phyloP scores from a whole-genome alignment of 2,329 filamentous ascomycete species.

The Blastomyces silverae region DNA sequence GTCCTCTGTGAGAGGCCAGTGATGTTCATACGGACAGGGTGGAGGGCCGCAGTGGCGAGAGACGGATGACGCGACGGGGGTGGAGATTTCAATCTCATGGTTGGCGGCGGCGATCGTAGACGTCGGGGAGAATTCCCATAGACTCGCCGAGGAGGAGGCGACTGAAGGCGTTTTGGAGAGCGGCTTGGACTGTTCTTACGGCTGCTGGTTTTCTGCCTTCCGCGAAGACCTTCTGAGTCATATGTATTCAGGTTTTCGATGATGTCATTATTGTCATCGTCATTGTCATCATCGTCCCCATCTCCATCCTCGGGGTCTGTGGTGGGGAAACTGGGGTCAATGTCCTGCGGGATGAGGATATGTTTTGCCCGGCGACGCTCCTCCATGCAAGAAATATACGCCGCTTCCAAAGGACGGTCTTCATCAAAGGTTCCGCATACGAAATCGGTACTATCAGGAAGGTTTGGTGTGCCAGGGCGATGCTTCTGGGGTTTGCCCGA shows the following conservation, averaged over 20 bases:
- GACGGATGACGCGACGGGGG: conserved; percentile 39
- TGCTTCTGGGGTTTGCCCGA: conserved; percentile 48
- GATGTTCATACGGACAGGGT: conserved; percentile 47
- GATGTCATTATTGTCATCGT: conserved; percentile 41
- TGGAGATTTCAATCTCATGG: conserved; percentile 47
- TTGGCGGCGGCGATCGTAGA: conserved; percentile 63
- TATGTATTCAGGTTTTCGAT: conserved; percentile 65
- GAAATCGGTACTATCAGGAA: conserved; percentile 96
- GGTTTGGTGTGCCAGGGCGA: conserved; percentile 65
- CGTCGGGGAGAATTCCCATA: conserved; percentile 67
- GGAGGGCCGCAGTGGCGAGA: conserved; percentile 39
- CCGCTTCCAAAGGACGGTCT: conserved; percentile 87
- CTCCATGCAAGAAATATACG: conserved; percentile 78
- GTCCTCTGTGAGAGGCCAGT: conserved; percentile 55
- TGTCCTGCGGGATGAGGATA: conserved; percentile 82
- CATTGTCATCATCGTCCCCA: conserved; percentile 58
- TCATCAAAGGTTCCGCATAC: conserved; percentile 98
- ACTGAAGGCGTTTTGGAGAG: conserved; percentile 59
- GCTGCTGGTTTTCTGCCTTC: conserved; percentile 41
- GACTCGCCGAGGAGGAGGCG: conserved; percentile 47
- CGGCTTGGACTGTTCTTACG: conserved; percentile 50
- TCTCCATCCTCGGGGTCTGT: conserved; percentile 86
- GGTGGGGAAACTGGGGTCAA: conserved; percentile 93
- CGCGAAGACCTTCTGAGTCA: conserved; percentile 49
- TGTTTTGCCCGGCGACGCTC: conserved; percentile 75